A percentile compares a stretch with the other conserved stretches of the same genome.
phyloP scores from a whole-genome alignment of 495 filamentous ascomycete genomes.

The Aspergillus sclerotioniger region DNA sequence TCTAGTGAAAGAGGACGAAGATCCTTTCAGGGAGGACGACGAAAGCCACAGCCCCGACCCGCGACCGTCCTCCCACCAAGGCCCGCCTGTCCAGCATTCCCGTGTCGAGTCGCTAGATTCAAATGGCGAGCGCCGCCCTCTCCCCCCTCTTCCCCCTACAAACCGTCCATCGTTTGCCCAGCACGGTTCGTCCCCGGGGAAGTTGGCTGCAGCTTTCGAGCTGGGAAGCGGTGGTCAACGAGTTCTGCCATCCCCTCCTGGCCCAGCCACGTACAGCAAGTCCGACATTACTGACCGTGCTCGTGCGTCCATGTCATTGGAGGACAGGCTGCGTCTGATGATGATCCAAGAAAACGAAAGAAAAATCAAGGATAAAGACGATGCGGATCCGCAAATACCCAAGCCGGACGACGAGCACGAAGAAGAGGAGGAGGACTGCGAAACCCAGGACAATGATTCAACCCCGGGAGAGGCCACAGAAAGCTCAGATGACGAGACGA shows the following conservation, averaged over 20 bases:
- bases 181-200: conserved; percentile 45
- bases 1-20: conserved; percentile 55
- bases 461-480: conserved; percentile 28
- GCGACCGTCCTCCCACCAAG: conserved; percentile 40
- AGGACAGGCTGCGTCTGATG: conserved; percentile 80
- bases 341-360: conserved; percentile 63
- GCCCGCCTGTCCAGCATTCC: conserved; percentile 30
- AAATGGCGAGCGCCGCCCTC: conserved; percentile 68
- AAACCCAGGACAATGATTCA: conserved; percentile 23
- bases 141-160: conserved; percentile 69
- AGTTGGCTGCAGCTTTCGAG: conserved; percentile 62
- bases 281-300: conserved; percentile 67
- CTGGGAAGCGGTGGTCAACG: conserved; percentile 58
- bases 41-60: conserved; percentile 58
- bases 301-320: conserved; percentile 69
- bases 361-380: conserved; percentile 12
- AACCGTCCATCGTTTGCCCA: conserved; percentile 31
- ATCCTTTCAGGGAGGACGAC: conserved; percentile 64
- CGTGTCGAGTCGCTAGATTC: conserved; percentile 68
- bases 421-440: not conserved
- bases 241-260: conserved; percentile 64
- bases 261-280: conserved; percentile 61
- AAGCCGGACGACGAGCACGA: not conserved
- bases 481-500: conserved; percentile 27
- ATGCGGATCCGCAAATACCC: not conserved